phyloP scores from a whole-genome alignment of 2,329 filamentous ascomycete genomes.

The Elsinoe australis region DNA sequence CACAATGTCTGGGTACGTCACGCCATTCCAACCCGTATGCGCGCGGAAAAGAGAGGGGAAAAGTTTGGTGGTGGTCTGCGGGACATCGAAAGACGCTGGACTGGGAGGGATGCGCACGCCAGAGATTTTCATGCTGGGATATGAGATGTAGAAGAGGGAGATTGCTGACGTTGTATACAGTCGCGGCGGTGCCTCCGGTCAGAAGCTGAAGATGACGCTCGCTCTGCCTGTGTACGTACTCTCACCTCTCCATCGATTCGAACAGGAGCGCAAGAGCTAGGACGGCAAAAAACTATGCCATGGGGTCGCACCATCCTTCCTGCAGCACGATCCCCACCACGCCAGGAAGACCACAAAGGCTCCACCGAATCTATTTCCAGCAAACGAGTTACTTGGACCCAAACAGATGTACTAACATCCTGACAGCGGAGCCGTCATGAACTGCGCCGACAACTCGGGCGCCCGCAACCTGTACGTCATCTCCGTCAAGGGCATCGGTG shows the following conservation, averaged over 20 bases:
- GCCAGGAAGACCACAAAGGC: too few species aligned
- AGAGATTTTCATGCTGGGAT: too few species aligned
- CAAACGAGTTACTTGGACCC: too few species aligned
- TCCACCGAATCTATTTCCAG: too few species aligned
- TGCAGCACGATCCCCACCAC: too few species aligned
- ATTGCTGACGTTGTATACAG: conserved; percentile 33
- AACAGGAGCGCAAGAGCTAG: background rate
- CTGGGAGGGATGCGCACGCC: background rate
- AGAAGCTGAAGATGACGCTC: conserved; percentile 99
- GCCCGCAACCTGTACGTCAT: conserved; percentile 99
- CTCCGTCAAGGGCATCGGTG: conserved; percentile 97
- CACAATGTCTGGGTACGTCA: conserved; percentile 36
- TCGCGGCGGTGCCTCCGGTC: conserved; percentile 86
- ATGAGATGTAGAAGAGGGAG: too few species aligned
- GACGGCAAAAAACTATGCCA: background rate
- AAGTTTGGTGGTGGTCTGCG: background rate
- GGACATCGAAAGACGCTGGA: background rate
- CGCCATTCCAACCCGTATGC: background rate
- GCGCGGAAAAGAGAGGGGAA: conserved; percentile 17
- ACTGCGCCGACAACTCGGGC: conserved; percentile 99
- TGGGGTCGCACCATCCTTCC: background rate
- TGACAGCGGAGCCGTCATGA: conserved; percentile 93
- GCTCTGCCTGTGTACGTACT: conserved; percentile 96
- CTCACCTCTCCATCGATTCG: background rate
- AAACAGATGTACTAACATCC: conserved; percentile 11